These are phyloP conservation scores for Verticillium tricorpus DNA, from an alignment of 2,329 filamentous ascomycete species.

Conservation along the genomic window DNA sequence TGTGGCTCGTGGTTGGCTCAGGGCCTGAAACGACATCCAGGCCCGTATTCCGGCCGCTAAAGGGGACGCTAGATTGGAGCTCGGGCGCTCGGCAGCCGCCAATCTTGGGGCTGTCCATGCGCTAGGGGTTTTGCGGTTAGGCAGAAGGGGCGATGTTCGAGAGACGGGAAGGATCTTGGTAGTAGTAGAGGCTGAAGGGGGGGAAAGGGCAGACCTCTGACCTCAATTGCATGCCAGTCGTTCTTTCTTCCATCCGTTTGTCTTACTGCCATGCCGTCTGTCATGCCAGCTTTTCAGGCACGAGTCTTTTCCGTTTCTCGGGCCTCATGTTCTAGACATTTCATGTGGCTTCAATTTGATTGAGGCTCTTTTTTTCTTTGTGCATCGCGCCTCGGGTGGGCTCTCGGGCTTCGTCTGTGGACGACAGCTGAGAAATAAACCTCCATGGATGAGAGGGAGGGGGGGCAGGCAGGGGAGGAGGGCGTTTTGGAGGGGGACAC, in stretches of 20 bases:
- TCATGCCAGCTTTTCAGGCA: not conserved
- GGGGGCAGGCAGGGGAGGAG: too few relatives aligned
- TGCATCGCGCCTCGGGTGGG: too few relatives aligned
- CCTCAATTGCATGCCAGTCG: not conserved
- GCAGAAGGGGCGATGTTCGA: not conserved
- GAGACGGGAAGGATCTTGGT: not conserved
- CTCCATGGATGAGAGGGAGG: too few relatives aligned
- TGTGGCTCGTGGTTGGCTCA: not conserved
- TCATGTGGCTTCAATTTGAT: not conserved
- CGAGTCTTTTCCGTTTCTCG: not conserved
- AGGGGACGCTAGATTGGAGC: not conserved
- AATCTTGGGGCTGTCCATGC: not conserved
- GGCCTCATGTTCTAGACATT: not conserved
- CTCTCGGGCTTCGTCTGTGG: too few relatives aligned
- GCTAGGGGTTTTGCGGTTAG: not conserved
- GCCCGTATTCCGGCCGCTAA: not conserved
- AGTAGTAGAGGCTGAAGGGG: not conserved
- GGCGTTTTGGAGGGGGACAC: too few relatives aligned
- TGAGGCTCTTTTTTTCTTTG: not conserved
- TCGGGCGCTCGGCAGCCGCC: not conserved
- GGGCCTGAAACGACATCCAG: not conserved
- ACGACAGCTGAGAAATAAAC: too few relatives aligned
- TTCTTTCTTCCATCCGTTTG: not conserved
- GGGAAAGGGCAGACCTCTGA: not conserved
- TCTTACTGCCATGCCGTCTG: not conserved